Evolutionary conservation across 441 rosid genomes (phyloP), one percentile per base, ranked within the genome.

Genomic region (Dalechampia spathulata): DNA sequence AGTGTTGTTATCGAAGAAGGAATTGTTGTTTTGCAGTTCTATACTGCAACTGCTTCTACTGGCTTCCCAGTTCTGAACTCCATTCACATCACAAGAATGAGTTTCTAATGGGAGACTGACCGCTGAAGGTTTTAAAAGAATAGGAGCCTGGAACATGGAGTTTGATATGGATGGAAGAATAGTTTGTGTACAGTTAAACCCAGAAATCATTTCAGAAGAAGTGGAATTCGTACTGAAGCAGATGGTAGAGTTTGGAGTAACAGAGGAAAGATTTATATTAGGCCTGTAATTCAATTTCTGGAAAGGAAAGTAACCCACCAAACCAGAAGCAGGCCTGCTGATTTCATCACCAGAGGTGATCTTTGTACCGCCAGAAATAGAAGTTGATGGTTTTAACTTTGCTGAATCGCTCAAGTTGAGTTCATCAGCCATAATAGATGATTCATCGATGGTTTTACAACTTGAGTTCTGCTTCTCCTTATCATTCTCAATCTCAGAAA

Each of bases 221-320:
- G 55, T 43, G 55, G 72, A 66, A 66, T 61, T 67, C 14, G 71
- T 56, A 57, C 77, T 75, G 49, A 75, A 72, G 63, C 75, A 74
- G 52, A 74, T 61, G 6, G 75, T 45, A 50, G 74, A 16, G 10
- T 52, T 66, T 21, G 51, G 44, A 47, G 67, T 68, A n/a, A n/a
- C n/a, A n/a, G n/a, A n/a, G n/a, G n/a, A n/a, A n/a, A n/a, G n/a
- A n/a, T n/a, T n/a, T n/a, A n/a, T n/a, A 49, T 57, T 66, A 32
- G 77, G 67, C 52, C 58, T 73, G 68, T 71, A 79, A 63, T 64
- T 66, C 61, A 81, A 44, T 56, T 82, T 76, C 70, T 80, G 89
- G 22, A 78, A 71, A 38, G 81, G 71, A 50, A 78, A 72, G 66
- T 70, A 76, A 7, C 66, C 72, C n/a, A n/a, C n/a, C n/a, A n/a